These are phyloP conservation scores for Agaricus blazei DNA, from an alignment of 768 basidiomycete genomes.

Conservation along the genomic window DNA sequence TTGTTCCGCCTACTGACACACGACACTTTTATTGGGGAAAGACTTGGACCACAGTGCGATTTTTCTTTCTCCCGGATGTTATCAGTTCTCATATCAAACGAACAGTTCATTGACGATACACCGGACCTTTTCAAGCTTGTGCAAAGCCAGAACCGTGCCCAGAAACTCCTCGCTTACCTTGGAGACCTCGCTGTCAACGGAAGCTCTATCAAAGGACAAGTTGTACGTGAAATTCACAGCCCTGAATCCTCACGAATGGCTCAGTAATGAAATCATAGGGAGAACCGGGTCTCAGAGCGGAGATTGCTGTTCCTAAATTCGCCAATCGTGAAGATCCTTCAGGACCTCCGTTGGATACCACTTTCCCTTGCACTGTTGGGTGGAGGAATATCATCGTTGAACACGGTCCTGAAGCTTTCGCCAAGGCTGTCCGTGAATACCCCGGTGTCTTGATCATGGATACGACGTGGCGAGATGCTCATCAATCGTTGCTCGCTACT, in stretches of 20 bases:
- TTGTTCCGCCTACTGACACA: constrained; percentile 96
- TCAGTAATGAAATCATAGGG: constrained; percentile 40
- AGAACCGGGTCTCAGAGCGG: constrained; percentile 90
- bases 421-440: constrained; percentile 95
- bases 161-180: constrained; percentile 94
- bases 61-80: background rate
- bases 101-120: constrained; percentile 97
- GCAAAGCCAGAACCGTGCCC: constrained; percentile 95
- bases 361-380: constrained; percentile 78
- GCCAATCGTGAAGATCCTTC: constrained; percentile 74
- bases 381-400: constrained; percentile 99
- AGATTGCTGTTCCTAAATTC: constrained; percentile 79
- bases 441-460: constrained; percentile 96
- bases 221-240: constrained; percentile 28
- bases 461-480: constrained; percentile 99
- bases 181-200: constrained; percentile 98
- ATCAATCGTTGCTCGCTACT: constrained; percentile 96
- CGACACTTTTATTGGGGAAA: constrained; percentile 94
- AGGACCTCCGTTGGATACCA: constrained; percentile 71
- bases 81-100: constrained; percentile 1
- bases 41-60: constrained; percentile 85
- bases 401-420: constrained; percentile 96
- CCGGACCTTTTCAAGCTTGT: constrained; percentile 99
- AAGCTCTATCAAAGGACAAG: constrained; percentile 94
- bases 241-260: background rate